Conservation (phyloP, 306 rosid genomes). For the Glycine soja region DNA sequence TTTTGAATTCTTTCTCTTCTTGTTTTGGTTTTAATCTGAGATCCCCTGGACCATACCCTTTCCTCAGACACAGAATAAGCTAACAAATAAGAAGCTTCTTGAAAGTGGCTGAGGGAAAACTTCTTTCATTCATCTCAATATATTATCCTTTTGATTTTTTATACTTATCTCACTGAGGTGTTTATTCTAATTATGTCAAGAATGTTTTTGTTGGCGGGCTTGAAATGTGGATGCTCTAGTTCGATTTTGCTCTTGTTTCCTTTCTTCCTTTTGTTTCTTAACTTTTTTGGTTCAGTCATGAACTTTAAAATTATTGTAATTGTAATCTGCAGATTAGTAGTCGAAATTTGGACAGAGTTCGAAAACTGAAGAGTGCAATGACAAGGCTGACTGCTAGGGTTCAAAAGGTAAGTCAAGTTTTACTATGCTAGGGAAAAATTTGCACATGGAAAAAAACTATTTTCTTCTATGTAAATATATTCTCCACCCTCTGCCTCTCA, state of each 20-base stretch:
- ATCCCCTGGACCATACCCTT: slow-evolving; percentile 5
- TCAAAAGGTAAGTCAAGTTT: slow-evolving; percentile 73
- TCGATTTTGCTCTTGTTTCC: slow-evolving; percentile 32
- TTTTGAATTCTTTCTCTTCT: slow-evolving; percentile 42
- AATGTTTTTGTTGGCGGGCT: slow-evolving; percentile 11
- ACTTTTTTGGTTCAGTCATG: not conserved
- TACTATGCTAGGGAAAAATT: slow-evolving; percentile 4
- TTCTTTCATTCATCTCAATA: slow-evolving; percentile 1
- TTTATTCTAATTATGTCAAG: slow-evolving; percentile 22
- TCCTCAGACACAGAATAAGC: slow-evolving; percentile 19
- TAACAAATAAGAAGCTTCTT: slow-evolving; percentile 22
- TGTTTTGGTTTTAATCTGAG: slow-evolving; percentile 24
- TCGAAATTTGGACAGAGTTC: slow-evolving; percentile 97
- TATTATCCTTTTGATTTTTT: slow-evolving; percentile 26
- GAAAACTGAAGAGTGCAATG: slow-evolving; percentile 96
- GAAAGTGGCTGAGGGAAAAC: slow-evolving; percentile 12
- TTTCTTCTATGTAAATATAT: slow-evolving; percentile 24
- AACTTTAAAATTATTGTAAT: slow-evolving; percentile 34
- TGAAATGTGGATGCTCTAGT: slow-evolving; percentile 35
- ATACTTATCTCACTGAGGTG: slow-evolving; percentile 21
- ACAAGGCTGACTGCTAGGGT: slow-evolving; percentile 97
- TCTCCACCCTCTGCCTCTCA: slow-evolving; percentile 21
- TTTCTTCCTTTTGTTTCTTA: not conserved
- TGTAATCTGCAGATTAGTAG: slow-evolving; percentile 73
- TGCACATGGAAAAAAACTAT: not conserved